Base-by-base conservation (phyloP, 2,329 filamentous ascomycete species). In the Colletotrichum plurivorum region DNA sequence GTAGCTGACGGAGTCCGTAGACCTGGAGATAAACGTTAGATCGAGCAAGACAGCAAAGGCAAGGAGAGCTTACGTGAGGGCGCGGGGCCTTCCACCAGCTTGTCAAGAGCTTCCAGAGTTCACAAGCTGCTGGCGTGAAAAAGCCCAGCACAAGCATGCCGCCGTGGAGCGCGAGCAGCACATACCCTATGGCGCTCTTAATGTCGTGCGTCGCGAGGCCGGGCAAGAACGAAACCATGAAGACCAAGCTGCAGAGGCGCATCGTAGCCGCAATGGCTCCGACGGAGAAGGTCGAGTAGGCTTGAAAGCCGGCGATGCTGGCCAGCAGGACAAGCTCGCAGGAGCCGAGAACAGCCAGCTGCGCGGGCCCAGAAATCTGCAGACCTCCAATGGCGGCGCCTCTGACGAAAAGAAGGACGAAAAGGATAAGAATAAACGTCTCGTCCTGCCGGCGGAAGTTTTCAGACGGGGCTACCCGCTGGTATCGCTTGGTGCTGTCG, bases 121-220 rank as follows among this genome's bases (percentile, higher is more conserved):
- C 45, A 27, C 41, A 67, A 1, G 89, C 77, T 0, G 89, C 84
- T 74, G 91, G 93, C 43, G 93, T 79, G 74, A 92, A 90, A 77
- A 92, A 92, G 5, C 90, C 90, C 75, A 93, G 92, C 6, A 92
- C 82, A 6, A 93, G 79, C 13, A 92, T 90, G 63, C 89, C 83
- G 2, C 84, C 88, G 76, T 94, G 92, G 5, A 93, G 81, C 2
- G 90, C 76, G 18, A 94, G 81, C 46, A 93, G 89, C 15, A 88
- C 82, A 75, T 93, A 94, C 9, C 91, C 92, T 51, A 93, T 87
- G 86, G 89, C 93, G 16, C 90, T 90, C 73, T 89, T 90, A 1
- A 88, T 80, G 2, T 84, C 80, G 71, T 90, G 84, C 2, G 87
- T 88, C 1, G 90, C 89, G 22, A 92, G 84, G 70, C 92, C 92